Percentiles rank a stretch among this genome's conserved stretches.
These are phyloP conservation scores for Eucalyptus paniculata DNA, from an alignment of 345 rosid species.

Conservation along the genomic window DNA sequence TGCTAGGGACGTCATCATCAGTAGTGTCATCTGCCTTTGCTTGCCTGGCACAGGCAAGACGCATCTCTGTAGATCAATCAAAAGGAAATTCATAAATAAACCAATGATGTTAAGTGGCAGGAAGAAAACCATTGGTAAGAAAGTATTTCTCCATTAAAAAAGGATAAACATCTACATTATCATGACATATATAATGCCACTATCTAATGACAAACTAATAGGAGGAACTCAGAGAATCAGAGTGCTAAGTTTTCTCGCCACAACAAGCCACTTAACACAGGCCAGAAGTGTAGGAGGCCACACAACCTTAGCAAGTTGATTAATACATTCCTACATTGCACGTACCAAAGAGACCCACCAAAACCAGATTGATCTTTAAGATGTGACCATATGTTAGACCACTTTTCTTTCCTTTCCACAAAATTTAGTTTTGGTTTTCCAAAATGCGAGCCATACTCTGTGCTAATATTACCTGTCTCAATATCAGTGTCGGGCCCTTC, in stretches of 20 bases:
- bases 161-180: neutral
- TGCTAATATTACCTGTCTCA: conserved; percentile 54
- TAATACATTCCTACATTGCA: neutral
- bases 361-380: neutral
- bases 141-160: neutral
- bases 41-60: conserved; percentile 69
- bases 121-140: neutral
- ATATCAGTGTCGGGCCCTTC: conserved; percentile 98
- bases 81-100: neutral
- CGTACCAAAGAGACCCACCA: neutral
- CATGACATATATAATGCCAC: neutral
- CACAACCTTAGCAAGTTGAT: neutral
- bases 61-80: conserved; percentile 40
- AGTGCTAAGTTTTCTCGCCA: neutral
- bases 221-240: neutral
- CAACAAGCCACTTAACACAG: neutral
- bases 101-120: neutral
- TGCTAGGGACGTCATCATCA: conserved; percentile 66
- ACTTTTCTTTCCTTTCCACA: neutral
- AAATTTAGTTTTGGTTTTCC: neutral
- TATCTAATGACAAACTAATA: neutral
- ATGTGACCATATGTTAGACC: neutral
- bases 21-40: conserved; percentile 42
- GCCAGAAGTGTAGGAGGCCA: neutral
- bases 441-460: neutral